Evolutionary conservation across 352 stramenopile species (phyloP), one percentile per base, ranked within the genome.

Genomic region (Globisporangium emineosum): DNA sequence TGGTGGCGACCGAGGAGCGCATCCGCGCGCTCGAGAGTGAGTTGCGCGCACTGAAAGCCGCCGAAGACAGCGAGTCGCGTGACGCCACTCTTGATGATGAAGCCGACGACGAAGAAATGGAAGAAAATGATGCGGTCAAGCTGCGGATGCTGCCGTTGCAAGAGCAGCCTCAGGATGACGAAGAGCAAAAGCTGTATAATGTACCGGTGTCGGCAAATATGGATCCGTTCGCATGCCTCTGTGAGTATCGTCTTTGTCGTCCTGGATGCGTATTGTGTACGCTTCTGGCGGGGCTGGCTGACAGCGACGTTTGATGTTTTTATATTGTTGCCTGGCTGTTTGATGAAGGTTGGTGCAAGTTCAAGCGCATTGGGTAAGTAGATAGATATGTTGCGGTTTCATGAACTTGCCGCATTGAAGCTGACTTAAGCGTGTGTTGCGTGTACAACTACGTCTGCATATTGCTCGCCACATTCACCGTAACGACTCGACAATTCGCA

Each of bases 171-270:
- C 12, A 33, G 3, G 23, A 0, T 17, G 50, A 10, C 15, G 23
- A 19, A 8, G 8, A 1, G n/a, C 12, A 23, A 17, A 47, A 35
- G 8, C 29, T 37, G n/a, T 21, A 40, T 15, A 13, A 1, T 8
- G 25, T 15, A 0, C 23, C 27, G 5, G 19, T 40, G 5, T 21
- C 25, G 10, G 50, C 32, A 10, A 79, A 64, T 32, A 84, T 71
- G n/a, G 81, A 90, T 57, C 79, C 79, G 19, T 74, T 79, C 52
- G 68, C 79, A 5, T 88, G 72, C 62, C 65, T 88, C 19, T 90
- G 81, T 76, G 29, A 32, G 70, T 70, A 5, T 32, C 5, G 29
- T 32, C 29, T 32, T 32, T 32, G 29, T 5, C 10, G 19, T n/a
- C 19, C 7, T 47, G 54, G 7, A 37, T 62, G 5, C 21, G 12